A percentile compares a stretch with the other conserved stretches of the same genome.
Conservation (phyloP, 2,329 filamentous ascomycete genomes). For the Calonectria pseudoturangicola region DNA sequence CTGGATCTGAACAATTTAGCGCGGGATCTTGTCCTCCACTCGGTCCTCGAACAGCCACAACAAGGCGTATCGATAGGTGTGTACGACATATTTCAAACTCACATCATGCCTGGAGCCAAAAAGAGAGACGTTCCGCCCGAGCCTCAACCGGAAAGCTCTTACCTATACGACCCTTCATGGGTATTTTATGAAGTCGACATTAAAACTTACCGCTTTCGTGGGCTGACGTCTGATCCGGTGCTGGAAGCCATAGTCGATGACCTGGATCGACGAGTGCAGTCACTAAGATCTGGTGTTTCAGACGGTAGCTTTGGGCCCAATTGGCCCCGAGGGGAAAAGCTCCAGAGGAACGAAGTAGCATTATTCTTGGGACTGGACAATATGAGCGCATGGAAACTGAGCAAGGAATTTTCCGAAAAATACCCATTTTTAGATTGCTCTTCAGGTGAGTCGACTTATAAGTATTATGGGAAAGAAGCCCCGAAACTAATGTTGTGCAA, state of each 20-base stretch:
- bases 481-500: background rate
- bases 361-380: conserved; percentile 11
- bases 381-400: conserved; percentile 9
- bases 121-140: background rate
- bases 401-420: conserved; percentile 5
- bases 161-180: background rate
- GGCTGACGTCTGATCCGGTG: background rate
- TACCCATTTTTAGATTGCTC: conserved; percentile 9
- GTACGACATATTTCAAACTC: conserved; percentile 18
- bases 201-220: conserved; percentile 12
- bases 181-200: conserved; percentile 10
- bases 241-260: background rate
- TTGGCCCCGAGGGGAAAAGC: background rate
- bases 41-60: conserved; percentile 8
- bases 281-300: background rate
- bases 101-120: conserved; percentile 1
- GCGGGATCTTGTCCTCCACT: conserved; percentile 3
- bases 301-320: background rate
- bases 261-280: background rate
- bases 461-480: too few species aligned
- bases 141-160: background rate
- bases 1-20: background rate
- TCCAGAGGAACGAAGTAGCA: conserved; percentile 1
- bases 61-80: background rate
- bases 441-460: background rate